Base-by-base conservation (phyloP, 108 stramenopile species). In the Licmophora abbreviata region DNA sequence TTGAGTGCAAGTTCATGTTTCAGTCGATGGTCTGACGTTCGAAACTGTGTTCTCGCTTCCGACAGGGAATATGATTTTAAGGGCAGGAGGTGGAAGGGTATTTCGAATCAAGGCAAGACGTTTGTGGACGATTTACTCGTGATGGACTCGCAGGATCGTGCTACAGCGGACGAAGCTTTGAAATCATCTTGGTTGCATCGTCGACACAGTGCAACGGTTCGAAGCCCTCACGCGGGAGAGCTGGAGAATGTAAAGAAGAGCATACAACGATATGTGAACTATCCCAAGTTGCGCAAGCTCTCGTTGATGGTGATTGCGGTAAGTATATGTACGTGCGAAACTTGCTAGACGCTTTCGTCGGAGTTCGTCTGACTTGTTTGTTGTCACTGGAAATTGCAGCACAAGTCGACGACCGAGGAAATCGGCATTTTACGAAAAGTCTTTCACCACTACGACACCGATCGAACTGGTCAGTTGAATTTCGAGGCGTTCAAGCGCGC, bases 401-500 rank as follows among this genome's bases (percentile, higher is more conserved):
- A 88, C 50, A 68, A 65, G 20, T 73, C 59, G 17, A 88, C 79
- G 3, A 63, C 51, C n/a, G 74, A 81, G 31, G 82, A 88, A 45
- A 73, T 81, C 49, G 74, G 69, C 7, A 24, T 21, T 40, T 29
- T 38, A 0, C 1, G 28, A 50, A 53, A 53, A 68, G 45, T 29
- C 9, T 52, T 17, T 53, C 42, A 71, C 29, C 44, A 67, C 33
- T 87, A 63, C 41, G 79, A 83, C 43, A 66, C 52, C 5, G 33
- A 60, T 29, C 48, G 68, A 48, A 49, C 66, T 50, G 77, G 80
- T 12, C 15, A 28, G 28, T 45, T 61, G 0, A 52, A 66, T n/a
- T 27, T 71, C 8, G 48, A 52, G 4, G 94, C 92, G 55, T 89
- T 95, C 72, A 73, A 65, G 44, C 45, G 53, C 20, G 76, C 68